phyloP scores from a whole-genome alignment of 306 rosid genomes.

The Cajanus cajan region DNA sequence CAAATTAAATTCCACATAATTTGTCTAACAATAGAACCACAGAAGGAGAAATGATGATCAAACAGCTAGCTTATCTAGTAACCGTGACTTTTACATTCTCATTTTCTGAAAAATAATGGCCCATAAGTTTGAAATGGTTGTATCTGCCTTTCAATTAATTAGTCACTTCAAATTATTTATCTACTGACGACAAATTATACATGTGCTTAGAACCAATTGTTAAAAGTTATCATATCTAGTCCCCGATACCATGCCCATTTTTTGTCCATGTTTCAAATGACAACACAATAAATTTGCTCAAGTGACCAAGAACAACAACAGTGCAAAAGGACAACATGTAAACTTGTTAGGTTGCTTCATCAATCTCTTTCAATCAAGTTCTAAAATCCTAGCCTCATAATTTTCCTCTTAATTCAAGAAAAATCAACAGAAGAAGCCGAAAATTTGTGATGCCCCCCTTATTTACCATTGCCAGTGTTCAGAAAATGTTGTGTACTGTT shows the following conservation, averaged over 20 bases:
- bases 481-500: not conserved
- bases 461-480: not conserved
- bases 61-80: not conserved
- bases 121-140: constrained; percentile 12
- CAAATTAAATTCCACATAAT: not conserved
- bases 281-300: not conserved
- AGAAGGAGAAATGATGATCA: not conserved
- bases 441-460: not conserved
- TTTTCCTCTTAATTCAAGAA: not conserved
- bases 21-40: not conserved
- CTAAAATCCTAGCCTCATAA: not conserved
- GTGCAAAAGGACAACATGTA: not conserved
- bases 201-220: constrained; percentile 16
- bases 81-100: not conserved
- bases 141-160: constrained; percentile 12
- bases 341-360: constrained; percentile 19
- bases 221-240: constrained; percentile 6
- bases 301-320: not conserved
- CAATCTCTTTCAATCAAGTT: not conserved
- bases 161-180: constrained; percentile 37
- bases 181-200: not conserved
- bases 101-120: constrained; percentile 8
- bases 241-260: not conserved
- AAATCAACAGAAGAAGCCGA: constrained; percentile 3
- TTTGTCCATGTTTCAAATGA: constrained; percentile 25